These are phyloP conservation scores for Candida vaughaniae DNA, from an alignment of 805 yeast genomes.

Conservation along the genomic window DNA sequence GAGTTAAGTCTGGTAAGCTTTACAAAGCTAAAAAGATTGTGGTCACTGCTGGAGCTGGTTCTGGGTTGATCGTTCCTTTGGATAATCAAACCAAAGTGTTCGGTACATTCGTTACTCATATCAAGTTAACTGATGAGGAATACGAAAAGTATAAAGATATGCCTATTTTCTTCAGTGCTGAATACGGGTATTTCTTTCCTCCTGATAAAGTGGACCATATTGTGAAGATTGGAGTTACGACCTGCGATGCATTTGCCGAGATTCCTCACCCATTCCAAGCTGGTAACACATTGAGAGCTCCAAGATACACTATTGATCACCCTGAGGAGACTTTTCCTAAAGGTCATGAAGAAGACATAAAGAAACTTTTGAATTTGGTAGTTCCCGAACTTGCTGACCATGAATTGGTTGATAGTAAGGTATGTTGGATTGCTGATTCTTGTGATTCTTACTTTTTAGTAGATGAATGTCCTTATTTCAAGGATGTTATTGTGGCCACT, in stretches of 20 bases:
- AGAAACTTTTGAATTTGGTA: conserved; percentile 10
- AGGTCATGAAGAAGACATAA: conserved; percentile 12
- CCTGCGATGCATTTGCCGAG: conserved; percentile 16
- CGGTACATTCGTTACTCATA: conserved; percentile 37
- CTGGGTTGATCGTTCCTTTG: conserved; percentile 30
- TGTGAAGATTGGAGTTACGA: conserved; percentile 28
- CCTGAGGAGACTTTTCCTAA: conserved; percentile 13
- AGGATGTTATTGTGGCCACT: conserved; percentile 38
- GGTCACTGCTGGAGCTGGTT: conserved; percentile 38
- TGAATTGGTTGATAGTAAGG: conserved; percentile 12
- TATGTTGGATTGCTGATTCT: conserved; percentile 32
- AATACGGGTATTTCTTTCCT: conserved; percentile 46
- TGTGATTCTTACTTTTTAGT: conserved; percentile 40
- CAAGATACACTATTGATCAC: conserved; percentile 13
- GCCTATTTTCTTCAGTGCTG: conserved; percentile 45
- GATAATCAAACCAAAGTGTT: conserved; percentile 31
- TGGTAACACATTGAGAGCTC: conserved; percentile 13
- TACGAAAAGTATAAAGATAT: conserved; percentile 32
- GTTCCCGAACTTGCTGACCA: conserved; percentile 16
- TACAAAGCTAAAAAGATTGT: conserved; percentile 31
- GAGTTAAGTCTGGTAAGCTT: conserved; percentile 19
- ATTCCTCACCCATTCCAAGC: conserved; percentile 15
- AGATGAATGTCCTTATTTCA: conserved; percentile 33
- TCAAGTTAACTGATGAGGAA: conserved; percentile 33
- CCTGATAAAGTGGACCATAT: conserved; percentile 35